Evolutionary conservation across 75 land plant species (phyloP), one percentile per base, ranked within the genome.

Genomic region (Pseudotsuga menziesii): DNA sequence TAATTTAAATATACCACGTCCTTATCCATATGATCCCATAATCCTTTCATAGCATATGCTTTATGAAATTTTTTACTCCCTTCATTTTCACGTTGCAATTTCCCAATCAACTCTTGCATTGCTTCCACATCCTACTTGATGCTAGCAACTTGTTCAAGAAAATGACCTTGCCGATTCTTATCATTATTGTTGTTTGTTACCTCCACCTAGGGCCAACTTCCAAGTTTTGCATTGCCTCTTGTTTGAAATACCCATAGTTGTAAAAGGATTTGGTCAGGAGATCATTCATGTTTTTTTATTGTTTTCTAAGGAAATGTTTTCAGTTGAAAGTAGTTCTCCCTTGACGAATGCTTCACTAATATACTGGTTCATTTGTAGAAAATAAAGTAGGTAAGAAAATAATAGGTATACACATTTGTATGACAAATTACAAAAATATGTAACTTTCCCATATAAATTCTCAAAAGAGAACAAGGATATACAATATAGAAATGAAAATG

Each of bases 21-120:
- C 52, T 80, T 74, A 74, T 85, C 87, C 87, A 85, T 85, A 19
- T 81, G 81, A 56, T 79, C 75, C 48, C 85, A 27, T 61, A 85
- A 78, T 44, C 73, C 64, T 32, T 85, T 85, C 87, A 85, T 75
- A 25, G 81, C 81, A 55, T 76, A 48, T 39, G 86, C 87, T 41
- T 75, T 79, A 59, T 79, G 86, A 17, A 83, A 56, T 13, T 79
- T 83, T 58, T 71, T 69, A 61, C 86, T 83, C 57, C 83, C 81
- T 57, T 75, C 78, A 59, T 85, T 83, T 29, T 78, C 78, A 39
- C 17, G 72, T 61, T 85, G 77, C n/a, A 85, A 26, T 64, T 77
- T 59, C 85, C 23, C 55, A 61, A 82, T 55, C 48, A 82, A 54
- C 6, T 20, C 13, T 73, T 61, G 56, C 22, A 83, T 35, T n/a